Conservation (phyloP, 2,329 filamentous ascomycete genomes). For the Teratosphaeria pseudoeucalypti region DNA sequence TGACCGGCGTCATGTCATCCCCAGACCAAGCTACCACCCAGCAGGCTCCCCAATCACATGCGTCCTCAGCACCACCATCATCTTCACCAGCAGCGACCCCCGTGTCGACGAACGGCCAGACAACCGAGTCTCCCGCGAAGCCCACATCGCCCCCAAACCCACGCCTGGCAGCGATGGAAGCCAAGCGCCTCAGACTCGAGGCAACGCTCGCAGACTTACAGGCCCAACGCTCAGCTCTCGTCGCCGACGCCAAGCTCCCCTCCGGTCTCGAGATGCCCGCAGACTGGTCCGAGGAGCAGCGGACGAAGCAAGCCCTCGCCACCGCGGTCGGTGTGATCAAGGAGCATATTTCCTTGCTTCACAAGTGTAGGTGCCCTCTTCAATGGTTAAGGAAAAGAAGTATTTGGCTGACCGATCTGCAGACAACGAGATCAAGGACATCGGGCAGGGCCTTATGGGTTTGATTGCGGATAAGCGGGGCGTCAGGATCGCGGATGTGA, state of each 20-base stretch:
- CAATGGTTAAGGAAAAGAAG: too few relatives aligned
- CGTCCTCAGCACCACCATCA: slow-evolving; percentile 1
- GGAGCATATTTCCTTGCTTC: slow-evolving; percentile 53
- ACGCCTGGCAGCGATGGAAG: slow-evolving; percentile 11
- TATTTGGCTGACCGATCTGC: not conserved
- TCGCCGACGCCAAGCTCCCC: slow-evolving; percentile 18
- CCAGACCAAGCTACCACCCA: slow-evolving; percentile 7
- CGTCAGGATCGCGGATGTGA: slow-evolving; percentile 40
- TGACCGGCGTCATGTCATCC: slow-evolving; percentile 16
- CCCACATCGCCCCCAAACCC: slow-evolving; percentile 5
- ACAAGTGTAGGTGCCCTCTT: slow-evolving; percentile 34
- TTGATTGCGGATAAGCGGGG: slow-evolving; percentile 57
- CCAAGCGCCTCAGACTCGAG: slow-evolving; percentile 33
- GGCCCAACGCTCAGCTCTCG: slow-evolving; percentile 29
- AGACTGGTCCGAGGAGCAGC: slow-evolving; percentile 17
- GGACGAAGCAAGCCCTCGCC: slow-evolving; percentile 22
- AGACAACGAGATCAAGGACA: slow-evolving; percentile 60
- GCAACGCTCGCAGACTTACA: slow-evolving; percentile 38
- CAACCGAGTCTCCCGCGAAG: not conserved
- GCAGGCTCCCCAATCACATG: not conserved
- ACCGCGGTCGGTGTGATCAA: slow-evolving; percentile 46
- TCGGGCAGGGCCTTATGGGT: slow-evolving; percentile 55
- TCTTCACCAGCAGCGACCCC: slow-evolving; percentile 5
- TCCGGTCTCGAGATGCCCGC: slow-evolving; percentile 17
- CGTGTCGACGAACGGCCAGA: not conserved